Base-by-base conservation (phyloP, 192 early-diverging fungal species). In the Gigaspora rosea region DNA sequence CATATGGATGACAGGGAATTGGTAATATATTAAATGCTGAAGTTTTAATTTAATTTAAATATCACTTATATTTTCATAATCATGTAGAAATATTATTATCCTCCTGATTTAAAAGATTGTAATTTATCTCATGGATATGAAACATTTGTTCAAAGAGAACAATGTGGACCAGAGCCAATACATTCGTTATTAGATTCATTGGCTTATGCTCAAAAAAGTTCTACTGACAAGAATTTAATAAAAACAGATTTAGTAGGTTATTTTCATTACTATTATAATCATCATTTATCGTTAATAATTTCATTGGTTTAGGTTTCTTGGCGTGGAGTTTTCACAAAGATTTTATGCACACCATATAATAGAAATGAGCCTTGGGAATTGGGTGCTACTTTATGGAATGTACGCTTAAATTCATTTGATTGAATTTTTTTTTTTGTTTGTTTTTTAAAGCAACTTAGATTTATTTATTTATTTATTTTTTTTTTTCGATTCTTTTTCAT, bases 251-350 rank as follows among this genome's bases (percentile, higher is more conserved):
- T 83, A 62, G 80, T 84, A 81, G 65, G 71, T 46, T 54, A 54
- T 46, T 10, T 16, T 27, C 27, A 27, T 0, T 27, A 48, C 32
- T 54, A 35, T 20, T 27, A 69, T 61, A 12, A 57, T 73, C 63
- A 22, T 27, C 9, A 8, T 20, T 16, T 20, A 22, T 51, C 51
- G 10, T 57, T 48, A 18, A 41, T 32, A 15, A 36, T 9, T 18
- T 41, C 22, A 75, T 75, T 75, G 51, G 15, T 13, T 32, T 79
- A 84, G 84, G 78, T 94, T n/a, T 88, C 91, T 80, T 95, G 92
- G 86, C 84, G 97, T 48, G 97, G 97, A 12, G 93, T 97, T 62
- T 86, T 98, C 63, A 96, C 95, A n/a, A 92, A 92, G 68, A 86
- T 97, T 12, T 81, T 95, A 71, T 87, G 84, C 64, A 92, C 94